Base-by-base conservation (phyloP, 2,329 filamentous ascomycete species). In the Apiospora koreana region DNA sequence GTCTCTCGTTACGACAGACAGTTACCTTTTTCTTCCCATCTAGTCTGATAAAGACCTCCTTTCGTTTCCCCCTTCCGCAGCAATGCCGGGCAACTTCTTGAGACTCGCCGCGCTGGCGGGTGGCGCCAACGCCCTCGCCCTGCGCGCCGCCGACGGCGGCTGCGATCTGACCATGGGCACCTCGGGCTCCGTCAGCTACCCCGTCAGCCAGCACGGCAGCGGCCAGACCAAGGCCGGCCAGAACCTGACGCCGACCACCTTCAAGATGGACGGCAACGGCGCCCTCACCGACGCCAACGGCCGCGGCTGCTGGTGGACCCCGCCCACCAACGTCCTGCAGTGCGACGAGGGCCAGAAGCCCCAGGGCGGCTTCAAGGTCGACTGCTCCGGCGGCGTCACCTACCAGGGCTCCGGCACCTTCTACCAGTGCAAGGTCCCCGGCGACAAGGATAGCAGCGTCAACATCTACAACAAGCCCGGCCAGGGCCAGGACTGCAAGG, bases 301-400 rank as follows among this genome's bases (percentile, higher is more conserved):
- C 62, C 84, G 87, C 70, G 89, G 90, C 28, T 92, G 91, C 76
- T 89, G 91, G 79, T 81, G 91, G 76, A 92, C 90, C 72, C 83
- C 85, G 46, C 85, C 86, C 0, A 89, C 88, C 0, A 85, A 83
- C 35, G 87, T 90, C 65, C 87, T 89, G 71, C 89, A 91, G 76
- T 92, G 91, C 74, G 90, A 92, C 73, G 73, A 75, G n/a, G 86
- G 86, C 65, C 86, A 86, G 16, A 72, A 75, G 18, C 84, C 87
- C 10, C 84, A 82, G 28, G 76, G 83, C 41, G 89, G 89, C 41
- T 92, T 92, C 80, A 81, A 82, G 12, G 83, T 92, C 70, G 82
- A 79, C 62, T 85, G 85, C 35, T 80, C 86, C 71, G 89, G 89
- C 45, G 75, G 78, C 8, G 76, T 93, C 23, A 81, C 82, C 2